Evolutionary conservation across 768 basidiomycete species (phyloP), one percentile per base, ranked within the genome.

Genomic region (Trametes cinnabarina): DNA sequence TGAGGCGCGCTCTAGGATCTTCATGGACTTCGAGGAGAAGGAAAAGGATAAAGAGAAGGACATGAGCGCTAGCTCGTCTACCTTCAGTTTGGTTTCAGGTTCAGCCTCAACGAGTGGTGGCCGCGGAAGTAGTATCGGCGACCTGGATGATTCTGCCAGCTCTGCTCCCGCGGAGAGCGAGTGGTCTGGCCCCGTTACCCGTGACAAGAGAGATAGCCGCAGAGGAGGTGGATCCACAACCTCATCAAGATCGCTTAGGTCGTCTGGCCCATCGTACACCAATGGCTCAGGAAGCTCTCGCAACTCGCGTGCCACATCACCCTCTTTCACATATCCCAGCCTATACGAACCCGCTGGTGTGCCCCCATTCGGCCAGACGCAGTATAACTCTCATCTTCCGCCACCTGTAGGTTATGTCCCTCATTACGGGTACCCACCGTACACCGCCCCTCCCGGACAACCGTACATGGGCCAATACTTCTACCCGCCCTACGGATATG

Each of bases 1-100:
- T 51, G 86, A 90, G 71, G 92, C 92, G 26, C 83, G 92, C 44
- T 87, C 84, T 35, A 82, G 92, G 55, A 94, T 94, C 63, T 94
- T 94, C 74, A 87, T 90, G 83, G 86, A 74, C 62, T 90, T 92
- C 63, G 81, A 90, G 68, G 88, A 89, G 55, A 82, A 79, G 63
- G 68, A 69, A 30, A 72, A 74, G 57, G 77, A 75, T 65, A 86
- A 85, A 68, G 82, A 82, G 55, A 84, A 86, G 68, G 86, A 88
- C 62, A 78, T 85, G 72, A 91, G 84, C 68, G 83, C 88, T 8
- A 88, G 87, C 67, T 90, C 89, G 9, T 90, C 90, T 7, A 84
- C 87, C 20, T 74, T 85, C 47, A 88, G 88, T 63, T 78, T 87
- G 51, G 79, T 84, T 1, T 88, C 85, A 3, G 85, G 84, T 51